phyloP scores from a whole-genome alignment of 257 asterid genomes.

The Cordia subcordata region DNA sequence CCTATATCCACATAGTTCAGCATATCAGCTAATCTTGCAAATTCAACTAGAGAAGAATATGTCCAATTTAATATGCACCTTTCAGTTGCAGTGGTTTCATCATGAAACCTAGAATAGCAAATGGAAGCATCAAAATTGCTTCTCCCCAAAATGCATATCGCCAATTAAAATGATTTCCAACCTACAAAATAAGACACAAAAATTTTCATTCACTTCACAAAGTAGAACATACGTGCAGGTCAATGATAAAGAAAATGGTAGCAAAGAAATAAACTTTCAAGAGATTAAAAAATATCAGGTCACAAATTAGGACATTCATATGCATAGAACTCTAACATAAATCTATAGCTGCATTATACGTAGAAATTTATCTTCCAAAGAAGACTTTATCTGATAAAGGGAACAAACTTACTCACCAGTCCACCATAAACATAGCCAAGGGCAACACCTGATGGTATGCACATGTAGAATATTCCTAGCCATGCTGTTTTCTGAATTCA shows the following conservation, averaged over 20 bases:
- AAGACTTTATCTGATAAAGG: slow-evolving; percentile 4
- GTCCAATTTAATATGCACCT: slow-evolving; percentile 44
- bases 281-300: too few relatives aligned
- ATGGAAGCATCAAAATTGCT: slow-evolving; percentile 90
- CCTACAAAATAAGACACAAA: slow-evolving; percentile 33
- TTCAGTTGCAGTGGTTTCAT: slow-evolving; percentile 84
- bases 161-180: slow-evolving; percentile 59
- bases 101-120: slow-evolving; percentile 76
- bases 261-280: background rate
- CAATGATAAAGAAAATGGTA: background rate
- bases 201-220: background rate
- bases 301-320: too few relatives aligned
- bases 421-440: slow-evolving; percentile 97
- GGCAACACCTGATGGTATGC: slow-evolving; percentile 89
- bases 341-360: slow-evolving; percentile 7
- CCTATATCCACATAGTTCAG: slow-evolving; percentile 49
- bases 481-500: slow-evolving; percentile 77
- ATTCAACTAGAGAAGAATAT: slow-evolving; percentile 6
- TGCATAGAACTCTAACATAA: background rate
- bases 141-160: slow-evolving; percentile 84
- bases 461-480: slow-evolving; percentile 97
- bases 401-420: slow-evolving; percentile 47
- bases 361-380: slow-evolving; percentile 7
- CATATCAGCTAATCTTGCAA: slow-evolving; percentile 15
- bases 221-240: background rate